phyloP scores from a whole-genome alignment of 305 asterid genomes.

The Fraxinus sp. region DNA sequence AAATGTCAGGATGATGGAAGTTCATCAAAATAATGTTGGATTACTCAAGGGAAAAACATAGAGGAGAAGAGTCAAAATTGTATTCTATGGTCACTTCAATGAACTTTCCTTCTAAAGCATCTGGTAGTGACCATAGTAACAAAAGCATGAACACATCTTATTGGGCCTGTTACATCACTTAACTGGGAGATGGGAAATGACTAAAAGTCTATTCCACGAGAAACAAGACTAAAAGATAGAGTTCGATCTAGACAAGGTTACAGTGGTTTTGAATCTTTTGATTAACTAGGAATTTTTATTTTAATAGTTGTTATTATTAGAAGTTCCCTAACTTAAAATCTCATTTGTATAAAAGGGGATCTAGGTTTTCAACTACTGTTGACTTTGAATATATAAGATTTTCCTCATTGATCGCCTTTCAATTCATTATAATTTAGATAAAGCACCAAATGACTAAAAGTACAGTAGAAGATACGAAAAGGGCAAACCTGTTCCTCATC shows the following conservation, averaged over 20 bases:
- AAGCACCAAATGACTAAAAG: constrained; percentile 16
- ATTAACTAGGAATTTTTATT: not conserved
- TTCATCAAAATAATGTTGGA: not conserved
- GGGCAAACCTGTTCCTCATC: constrained; percentile 94
- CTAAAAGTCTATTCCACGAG: not conserved
- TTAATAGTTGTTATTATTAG: not conserved
- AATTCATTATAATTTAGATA: not conserved
- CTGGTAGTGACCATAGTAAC: not conserved
- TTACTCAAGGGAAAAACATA: not conserved
- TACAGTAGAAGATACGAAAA: constrained; percentile 30
- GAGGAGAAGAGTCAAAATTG: not conserved
- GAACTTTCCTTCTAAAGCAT: not conserved
- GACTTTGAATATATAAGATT: not conserved
- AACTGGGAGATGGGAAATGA: not conserved
- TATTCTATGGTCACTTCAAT: not conserved
- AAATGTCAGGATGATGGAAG: not conserved
- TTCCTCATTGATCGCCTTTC: not conserved
- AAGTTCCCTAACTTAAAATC: not conserved
- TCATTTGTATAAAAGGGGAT: not conserved
- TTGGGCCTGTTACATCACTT: not conserved
- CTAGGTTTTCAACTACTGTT: not conserved
- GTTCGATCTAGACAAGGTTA: not conserved
- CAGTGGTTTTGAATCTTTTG: not conserved
- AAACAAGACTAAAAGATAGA: not conserved
- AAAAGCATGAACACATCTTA: not conserved